Conservation (phyloP, 306 rosid species). For the Cicer bijugum region DNA sequence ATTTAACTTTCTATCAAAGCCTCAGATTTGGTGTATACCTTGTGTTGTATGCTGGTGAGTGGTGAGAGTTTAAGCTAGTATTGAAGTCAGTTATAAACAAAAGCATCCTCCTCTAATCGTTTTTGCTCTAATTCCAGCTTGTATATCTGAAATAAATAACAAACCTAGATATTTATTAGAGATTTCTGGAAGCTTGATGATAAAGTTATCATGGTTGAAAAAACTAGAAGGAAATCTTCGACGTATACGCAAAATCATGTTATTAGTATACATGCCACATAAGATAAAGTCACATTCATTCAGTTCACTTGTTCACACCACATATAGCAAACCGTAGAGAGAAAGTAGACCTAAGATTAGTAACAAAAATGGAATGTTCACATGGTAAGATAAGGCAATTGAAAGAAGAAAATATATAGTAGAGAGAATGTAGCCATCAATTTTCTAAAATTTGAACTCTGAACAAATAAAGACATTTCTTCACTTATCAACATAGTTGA, state of each 20-base stretch:
- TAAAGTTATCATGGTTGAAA: neutral
- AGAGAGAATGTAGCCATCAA: no score
- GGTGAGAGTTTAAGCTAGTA: conserved; percentile 93
- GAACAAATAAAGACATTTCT: neutral
- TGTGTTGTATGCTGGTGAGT: conserved; percentile 87
- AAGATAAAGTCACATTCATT: no score
- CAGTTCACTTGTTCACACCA: neutral
- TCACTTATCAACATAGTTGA: neutral
- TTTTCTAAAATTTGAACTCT: no score
- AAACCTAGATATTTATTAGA: conserved; percentile 31
- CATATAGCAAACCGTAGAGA: neutral
- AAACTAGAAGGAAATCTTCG: neutral
- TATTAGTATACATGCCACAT: no score
- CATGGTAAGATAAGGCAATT: neutral
- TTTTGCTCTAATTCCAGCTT: conserved; percentile 87
- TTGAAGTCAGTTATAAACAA: conserved; percentile 89
- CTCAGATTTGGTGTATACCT: conserved; percentile 53
- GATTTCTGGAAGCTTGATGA: conserved; percentile 27
- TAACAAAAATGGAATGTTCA: neutral
- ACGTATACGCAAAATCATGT: neutral
- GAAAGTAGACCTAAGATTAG: neutral
- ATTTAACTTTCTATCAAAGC: conserved; percentile 2
- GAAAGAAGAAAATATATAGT: neutral
- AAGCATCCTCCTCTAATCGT: conserved; percentile 88
- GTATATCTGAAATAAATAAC: conserved; percentile 66